These are phyloP conservation scores for Cladophialophora yegresii DNA, from an alignment of 2,329 filamentous ascomycete genomes.

Conservation along the genomic window DNA sequence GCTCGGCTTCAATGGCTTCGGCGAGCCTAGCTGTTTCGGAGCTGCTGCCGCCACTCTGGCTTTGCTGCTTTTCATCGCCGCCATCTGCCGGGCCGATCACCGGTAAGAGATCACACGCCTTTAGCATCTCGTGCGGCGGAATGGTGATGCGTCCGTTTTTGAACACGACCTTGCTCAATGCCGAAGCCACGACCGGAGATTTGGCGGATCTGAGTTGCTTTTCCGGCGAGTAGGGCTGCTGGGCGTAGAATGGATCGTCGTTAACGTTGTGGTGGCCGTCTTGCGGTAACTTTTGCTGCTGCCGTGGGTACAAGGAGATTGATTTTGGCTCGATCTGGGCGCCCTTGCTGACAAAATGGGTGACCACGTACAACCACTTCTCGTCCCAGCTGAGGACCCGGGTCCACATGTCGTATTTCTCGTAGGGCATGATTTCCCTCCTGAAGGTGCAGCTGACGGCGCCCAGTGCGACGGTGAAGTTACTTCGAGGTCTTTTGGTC, in stretches of 20 bases:
- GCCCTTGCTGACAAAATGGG: conserved; percentile 61
- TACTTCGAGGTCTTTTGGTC: conserved; percentile 46
- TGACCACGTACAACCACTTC: conserved; percentile 78
- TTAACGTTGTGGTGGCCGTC: no score
- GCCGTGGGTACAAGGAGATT: conserved; percentile 19
- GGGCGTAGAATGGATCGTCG: no score
- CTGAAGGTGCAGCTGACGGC: conserved; percentile 73
- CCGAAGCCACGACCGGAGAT: conserved; percentile 59
- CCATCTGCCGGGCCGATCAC: background rate
- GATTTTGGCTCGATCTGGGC: conserved; percentile 15
- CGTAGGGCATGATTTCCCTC: conserved; percentile 68
- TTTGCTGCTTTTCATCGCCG: background rate
- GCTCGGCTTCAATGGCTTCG: conserved; percentile 30
- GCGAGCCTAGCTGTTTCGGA: conserved; percentile 5
- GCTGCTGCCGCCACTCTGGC: background rate
- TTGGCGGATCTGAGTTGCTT: background rate
- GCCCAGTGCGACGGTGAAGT: conserved; percentile 68
- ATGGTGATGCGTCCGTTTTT: conserved; percentile 81
- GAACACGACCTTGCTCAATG: conserved; percentile 76
- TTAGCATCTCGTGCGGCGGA: conserved; percentile 59
- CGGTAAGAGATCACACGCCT: conserved; percentile 31
- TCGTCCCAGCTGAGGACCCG: conserved; percentile 74
- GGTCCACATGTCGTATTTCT: conserved; percentile 72
- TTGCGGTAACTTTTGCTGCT: conserved; percentile 2
- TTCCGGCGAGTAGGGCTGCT: no score